These are phyloP conservation scores for Plantago elongata DNA, from an alignment of 257 asterid species.

Conservation along the genomic window DNA sequence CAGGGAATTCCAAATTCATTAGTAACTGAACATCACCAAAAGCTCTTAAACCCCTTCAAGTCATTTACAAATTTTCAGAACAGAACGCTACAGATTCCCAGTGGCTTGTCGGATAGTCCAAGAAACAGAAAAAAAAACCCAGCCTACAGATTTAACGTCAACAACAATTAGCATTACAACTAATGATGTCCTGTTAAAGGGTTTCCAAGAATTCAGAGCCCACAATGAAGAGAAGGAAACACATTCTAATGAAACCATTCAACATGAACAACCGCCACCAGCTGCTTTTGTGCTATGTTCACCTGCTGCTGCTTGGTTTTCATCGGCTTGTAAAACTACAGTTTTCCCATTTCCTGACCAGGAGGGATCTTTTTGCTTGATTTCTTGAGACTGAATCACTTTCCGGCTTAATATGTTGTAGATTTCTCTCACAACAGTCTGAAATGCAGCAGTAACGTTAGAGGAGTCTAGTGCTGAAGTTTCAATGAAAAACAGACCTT, in stretches of 20 bases:
- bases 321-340: slow-evolving; percentile 66
- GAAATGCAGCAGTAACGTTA: slow-evolving; percentile 69
- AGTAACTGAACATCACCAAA: no score
- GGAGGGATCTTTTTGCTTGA: slow-evolving; percentile 50
- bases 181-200: slow-evolving; percentile 17
- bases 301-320: slow-evolving; percentile 33
- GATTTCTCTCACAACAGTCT: slow-evolving; percentile 79
- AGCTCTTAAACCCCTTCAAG: no score
- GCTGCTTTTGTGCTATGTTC: slow-evolving; percentile 30
- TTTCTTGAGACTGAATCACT: slow-evolving; percentile 93
- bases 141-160: slow-evolving; percentile 15
- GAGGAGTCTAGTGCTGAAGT: slow-evolving; percentile 95
- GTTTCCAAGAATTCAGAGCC: slow-evolving; percentile 6
- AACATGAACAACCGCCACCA: slow-evolving; percentile 66
- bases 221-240: slow-evolving; percentile 4
- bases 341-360: slow-evolving; percentile 61
- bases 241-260: slow-evolving; percentile 9
- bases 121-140: slow-evolving; percentile 7
- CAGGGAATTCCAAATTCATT: no score
- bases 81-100: slow-evolving; percentile 26
- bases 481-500: slow-evolving; percentile 82
- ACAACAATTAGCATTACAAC: slow-evolving; percentile 19
- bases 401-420: slow-evolving; percentile 77
- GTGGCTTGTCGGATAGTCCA: slow-evolving; percentile 12
- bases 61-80: no score